Base-by-base conservation (phyloP, 768 basidiomycete genomes). In the Collybia sp. region DNA sequence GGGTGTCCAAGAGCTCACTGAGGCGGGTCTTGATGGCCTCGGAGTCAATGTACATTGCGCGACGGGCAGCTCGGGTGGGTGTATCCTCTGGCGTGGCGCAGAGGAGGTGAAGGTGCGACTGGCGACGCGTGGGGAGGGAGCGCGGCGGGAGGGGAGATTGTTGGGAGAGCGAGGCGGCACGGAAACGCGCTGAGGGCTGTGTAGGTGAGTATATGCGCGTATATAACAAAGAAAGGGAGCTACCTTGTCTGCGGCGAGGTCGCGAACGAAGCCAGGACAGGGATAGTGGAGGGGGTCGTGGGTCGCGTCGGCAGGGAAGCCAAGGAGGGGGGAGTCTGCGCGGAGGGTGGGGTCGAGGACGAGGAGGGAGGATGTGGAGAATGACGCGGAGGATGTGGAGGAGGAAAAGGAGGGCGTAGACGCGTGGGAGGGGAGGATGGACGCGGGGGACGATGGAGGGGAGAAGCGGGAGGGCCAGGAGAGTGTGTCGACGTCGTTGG, bases 21-120 rank as follows among this genome's bases (percentile, higher is more conserved):
- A 63, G 34, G 42, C 56, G 53, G 43, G 54, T 53, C 9, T 54
- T 49, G 17, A 67, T 58, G 49, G 64, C 60, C 8, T 63, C 63
- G 8, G 62, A 58, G 45, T 68, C 61, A 41, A 70, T 57, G 43
- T 70, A 70, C 40, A 69, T 62, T 15, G 68, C 68, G 42, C 67
- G 62, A 5, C 67, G 56, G 3, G 20, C 19, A 6, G 43, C 35
- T 1, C 46, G 46, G 33, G 45, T 19, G 18, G 43, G 31, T 32
- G 5, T 32, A 30, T 32, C 19, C 6, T 19, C 35, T 16, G 18
- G 2, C 34, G 2, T 42, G 40, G 40, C 37, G 35, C 46, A 48
- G 44, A 41, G 10, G 35, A 3, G 3, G 35, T 13, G 35, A 10
- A n/a, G 17, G n/a, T 13, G 17, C 4, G 35, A 37, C 35, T 37